Evolutionary conservation across 305 asterid genomes (phyloP).

Genomic region (Fraxinus latifolia): DNA sequence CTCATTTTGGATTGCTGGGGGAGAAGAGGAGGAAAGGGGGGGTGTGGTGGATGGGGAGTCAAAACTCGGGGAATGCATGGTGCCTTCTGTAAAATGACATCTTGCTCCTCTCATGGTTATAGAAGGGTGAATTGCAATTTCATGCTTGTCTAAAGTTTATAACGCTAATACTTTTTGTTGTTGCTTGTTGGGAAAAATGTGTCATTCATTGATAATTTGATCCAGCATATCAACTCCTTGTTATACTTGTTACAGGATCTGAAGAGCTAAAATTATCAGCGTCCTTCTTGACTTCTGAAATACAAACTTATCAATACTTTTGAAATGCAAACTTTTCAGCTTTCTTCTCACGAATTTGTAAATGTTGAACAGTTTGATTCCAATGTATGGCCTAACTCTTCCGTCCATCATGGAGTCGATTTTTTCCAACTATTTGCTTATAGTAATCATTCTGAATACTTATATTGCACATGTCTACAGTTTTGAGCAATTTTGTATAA

Average conservation of each 20-base stretch:
- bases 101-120: not conserved
- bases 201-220: not conserved
- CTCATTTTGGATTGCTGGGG: not conserved
- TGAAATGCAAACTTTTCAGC: not conserved
- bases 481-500: slow-evolving; percentile 57
- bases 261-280: not conserved
- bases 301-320: not conserved
- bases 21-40: not conserved
- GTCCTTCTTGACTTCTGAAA: not conserved
- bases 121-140: not conserved
- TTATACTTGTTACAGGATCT: not conserved
- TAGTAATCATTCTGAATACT: slow-evolving; percentile 12
- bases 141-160: not conserved
- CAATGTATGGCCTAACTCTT: slow-evolving; percentile 17
- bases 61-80: not conserved
- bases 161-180: not conserved
- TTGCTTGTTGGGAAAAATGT: not conserved
- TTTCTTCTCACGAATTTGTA: not conserved
- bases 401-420: slow-evolving; percentile 19
- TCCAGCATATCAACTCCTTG: not conserved
- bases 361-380: slow-evolving; percentile 1
- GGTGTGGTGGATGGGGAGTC: not conserved
- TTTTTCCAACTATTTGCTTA: slow-evolving; percentile 13
- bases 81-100: not conserved
- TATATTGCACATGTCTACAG: slow-evolving; percentile 33